Evolutionary conservation across 805 yeast genomes (phyloP).

Genomic region (Soucietia sequanensis): DNA sequence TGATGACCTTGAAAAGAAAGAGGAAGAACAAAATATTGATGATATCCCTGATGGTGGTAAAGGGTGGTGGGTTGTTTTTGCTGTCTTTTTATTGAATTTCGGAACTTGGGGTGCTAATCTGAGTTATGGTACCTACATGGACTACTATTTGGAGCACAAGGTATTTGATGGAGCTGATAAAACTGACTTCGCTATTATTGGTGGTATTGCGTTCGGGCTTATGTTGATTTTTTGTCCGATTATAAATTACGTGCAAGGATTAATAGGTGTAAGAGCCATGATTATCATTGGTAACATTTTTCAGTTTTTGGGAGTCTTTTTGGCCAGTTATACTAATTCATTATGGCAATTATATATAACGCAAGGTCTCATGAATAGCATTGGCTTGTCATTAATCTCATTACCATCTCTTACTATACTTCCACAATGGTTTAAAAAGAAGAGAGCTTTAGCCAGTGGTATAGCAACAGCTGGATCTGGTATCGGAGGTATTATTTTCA

Average conservation of each 20-base stretch:
- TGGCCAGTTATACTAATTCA: conserved; percentile 56
- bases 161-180: conserved; percentile 50
- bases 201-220: conserved; percentile 57
- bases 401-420: conserved; percentile 55
- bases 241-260: conserved; percentile 41
- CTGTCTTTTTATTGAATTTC: conserved; percentile 46
- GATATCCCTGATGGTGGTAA: conserved; percentile 51
- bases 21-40: neutral
- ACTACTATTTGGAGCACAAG: conserved; percentile 48
- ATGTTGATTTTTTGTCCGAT: conserved; percentile 49
- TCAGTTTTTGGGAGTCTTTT: conserved; percentile 50
- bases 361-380: conserved; percentile 62
- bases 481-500: conserved; percentile 45
- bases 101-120: conserved; percentile 69
- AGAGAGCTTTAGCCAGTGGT: conserved; percentile 47
- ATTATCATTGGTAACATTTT: conserved; percentile 43
- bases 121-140: conserved; percentile 57
- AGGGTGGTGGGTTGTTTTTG: conserved; percentile 57
- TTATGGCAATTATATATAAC: conserved; percentile 63
- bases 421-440: conserved; percentile 65
- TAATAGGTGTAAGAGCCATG: conserved; percentile 33
- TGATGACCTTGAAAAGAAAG: neutral
- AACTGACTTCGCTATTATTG: conserved; percentile 58
- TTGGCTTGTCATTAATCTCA: conserved; percentile 51
- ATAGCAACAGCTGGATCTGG: conserved; percentile 46